Base-by-base conservation (phyloP, 208 protist species). In the Endotrypanum monterogeii region DNA sequence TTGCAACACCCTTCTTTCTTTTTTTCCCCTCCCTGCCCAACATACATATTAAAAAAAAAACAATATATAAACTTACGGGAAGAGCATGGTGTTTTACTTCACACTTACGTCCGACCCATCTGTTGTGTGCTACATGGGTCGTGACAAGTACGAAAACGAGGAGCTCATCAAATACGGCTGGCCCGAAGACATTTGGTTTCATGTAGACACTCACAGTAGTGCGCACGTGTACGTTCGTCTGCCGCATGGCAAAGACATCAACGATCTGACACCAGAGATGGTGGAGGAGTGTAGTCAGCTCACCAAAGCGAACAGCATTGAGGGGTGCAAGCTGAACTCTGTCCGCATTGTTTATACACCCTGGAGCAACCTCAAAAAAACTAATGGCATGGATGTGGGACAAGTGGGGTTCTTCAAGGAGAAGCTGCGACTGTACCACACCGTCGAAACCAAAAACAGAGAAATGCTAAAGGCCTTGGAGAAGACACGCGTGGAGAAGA, bases 71-170 rank as follows among this genome's bases (percentile, higher is more conserved):
- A n/a, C n/a, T n/a, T n/a, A n/a, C n/a, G n/a, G 25, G 12, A 61
- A 18, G 48, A 28, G 32, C 30, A 98, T 98, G 95, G 95, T 98
- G 30, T 97, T 95, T 73, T 98, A 96, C 89, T 98, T 96, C 71
- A 97, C 91, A 3, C 82, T 97, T 20, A 70, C 83, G 55, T 96
- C 86, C 12, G 93, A 98, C 73, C 96, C 97, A 20, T 82, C 85
- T 4, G 94, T 98, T 44, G 35, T 94, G 44, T 92, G 98, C 73
- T 99, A 99, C 90, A 98, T 99, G 97, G 99, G 99, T 39, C 85
- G 88, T 39, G 98, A 99, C 86, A 99, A 99, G 86, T 98, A 95
- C 81, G 98, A 99, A 70, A 99, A 99, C 78, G 99, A 99, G 84
- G 93, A 99, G 65, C 83, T 99, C 14, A 99, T 99, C 78, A 92